Percentiles rank a stretch among this genome's conserved stretches.
phyloP scores from a whole-genome alignment of 192 early-diverging fungal genomes.

The Dispira simplex region DNA sequence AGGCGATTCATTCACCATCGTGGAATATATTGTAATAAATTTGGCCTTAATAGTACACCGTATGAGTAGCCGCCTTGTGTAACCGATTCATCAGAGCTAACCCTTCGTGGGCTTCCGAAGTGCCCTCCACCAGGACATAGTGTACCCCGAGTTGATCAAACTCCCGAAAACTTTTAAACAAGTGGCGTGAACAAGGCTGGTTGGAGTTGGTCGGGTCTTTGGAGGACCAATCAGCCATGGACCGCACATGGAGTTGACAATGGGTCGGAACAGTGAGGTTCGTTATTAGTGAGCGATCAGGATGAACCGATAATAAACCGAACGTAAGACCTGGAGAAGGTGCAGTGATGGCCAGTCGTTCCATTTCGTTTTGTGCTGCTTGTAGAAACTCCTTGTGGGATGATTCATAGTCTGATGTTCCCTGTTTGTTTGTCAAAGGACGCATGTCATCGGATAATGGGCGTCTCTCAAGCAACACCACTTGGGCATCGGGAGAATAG shows the following conservation, averaged over 20 bases:
- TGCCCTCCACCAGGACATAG: slow-evolving; percentile 78
- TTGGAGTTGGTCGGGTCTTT: neutral
- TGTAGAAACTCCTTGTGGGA: slow-evolving; percentile 10
- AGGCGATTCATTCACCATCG: too few relatives aligned
- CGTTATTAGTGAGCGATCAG: neutral
- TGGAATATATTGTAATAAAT: too few relatives aligned
- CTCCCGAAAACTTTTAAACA: slow-evolving; percentile 8
- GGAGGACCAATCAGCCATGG: neutral
- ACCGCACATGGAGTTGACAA: neutral
- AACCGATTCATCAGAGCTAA: slow-evolving; percentile 95
- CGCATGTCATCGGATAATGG: neutral
- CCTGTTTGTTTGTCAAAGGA: neutral
- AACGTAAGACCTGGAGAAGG: neutral
- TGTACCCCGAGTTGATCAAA: slow-evolving; percentile 10
- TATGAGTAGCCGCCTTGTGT: slow-evolving; percentile 57
- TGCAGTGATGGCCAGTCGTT: slow-evolving; percentile 11
- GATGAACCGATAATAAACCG: neutral
- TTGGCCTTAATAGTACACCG: neutral
- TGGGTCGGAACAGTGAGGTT: neutral
- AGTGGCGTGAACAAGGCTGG: neutral
- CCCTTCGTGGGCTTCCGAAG: slow-evolving; percentile 71
- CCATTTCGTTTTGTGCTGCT: slow-evolving; percentile 17
- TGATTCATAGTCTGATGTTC: neutral
- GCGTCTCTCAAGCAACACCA: slow-evolving; percentile 47
- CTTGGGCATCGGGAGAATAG: slow-evolving; percentile 83